phyloP scores from a whole-genome alignment of 768 basidiomycete genomes.

The Botryobasidium botryosum region DNA sequence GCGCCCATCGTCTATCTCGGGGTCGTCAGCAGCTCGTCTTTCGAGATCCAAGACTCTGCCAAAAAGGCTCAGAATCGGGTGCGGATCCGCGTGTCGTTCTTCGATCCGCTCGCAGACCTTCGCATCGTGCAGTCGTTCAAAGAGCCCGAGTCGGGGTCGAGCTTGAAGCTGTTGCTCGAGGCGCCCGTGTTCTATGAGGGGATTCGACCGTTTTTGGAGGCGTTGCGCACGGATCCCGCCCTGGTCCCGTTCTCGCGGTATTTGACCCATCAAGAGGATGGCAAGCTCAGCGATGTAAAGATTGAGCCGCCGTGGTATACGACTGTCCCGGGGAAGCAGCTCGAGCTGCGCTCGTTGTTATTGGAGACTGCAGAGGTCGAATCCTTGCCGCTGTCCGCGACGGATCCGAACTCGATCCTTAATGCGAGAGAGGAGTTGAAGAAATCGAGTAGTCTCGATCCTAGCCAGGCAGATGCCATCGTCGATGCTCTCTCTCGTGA shows the following conservation, averaged over 20 bases:
- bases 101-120: conserved; percentile 40
- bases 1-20: conserved; percentile 36
- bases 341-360: conserved; percentile 40
- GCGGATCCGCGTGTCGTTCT: conserved; percentile 39
- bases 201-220: conserved; percentile 48
- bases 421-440: conserved; percentile 31
- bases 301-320: conserved; percentile 42
- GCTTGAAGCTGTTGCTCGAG: conserved; percentile 32
- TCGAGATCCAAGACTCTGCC: conserved; percentile 32
- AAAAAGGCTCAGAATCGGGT: conserved; percentile 22
- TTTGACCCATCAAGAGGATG: conserved; percentile 27
- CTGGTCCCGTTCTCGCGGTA: conserved; percentile 37
- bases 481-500: conserved; percentile 43
- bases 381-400: conserved; percentile 24
- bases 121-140: conserved; percentile 15
- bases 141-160: conserved; percentile 9
- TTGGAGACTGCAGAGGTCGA: conserved; percentile 23
- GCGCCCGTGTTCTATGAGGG: conserved; percentile 50
- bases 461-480: conserved; percentile 54
- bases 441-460: conserved; percentile 36
- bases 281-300: conserved; percentile 10
- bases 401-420: conserved; percentile 28
- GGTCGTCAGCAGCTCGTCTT: conserved; percentile 26
- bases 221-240: conserved; percentile 36
- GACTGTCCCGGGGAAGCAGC: conserved; percentile 34